Conservation (phyloP, 2,329 filamentous ascomycete species). For the Beauveria sp. region DNA sequence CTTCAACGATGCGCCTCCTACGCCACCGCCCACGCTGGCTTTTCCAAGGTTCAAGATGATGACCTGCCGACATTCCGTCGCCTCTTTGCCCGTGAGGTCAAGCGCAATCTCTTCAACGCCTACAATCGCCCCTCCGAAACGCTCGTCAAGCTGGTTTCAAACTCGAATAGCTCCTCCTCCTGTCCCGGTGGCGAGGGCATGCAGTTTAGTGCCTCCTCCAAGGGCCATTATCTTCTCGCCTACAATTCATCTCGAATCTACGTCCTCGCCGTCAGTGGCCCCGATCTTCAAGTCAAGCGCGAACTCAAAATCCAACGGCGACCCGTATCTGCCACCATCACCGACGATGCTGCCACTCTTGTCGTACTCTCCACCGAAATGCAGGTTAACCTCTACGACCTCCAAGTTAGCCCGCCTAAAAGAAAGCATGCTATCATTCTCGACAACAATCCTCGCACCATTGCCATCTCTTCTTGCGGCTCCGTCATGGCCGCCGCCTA, state of each 20-base stretch:
- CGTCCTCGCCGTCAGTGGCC: constrained; percentile 59
- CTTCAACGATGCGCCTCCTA: constrained; percentile 55
- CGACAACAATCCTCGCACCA: constrained; percentile 69
- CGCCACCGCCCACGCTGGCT: constrained; percentile 39
- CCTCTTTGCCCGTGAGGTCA: constrained; percentile 61
- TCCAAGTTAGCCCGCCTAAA: constrained; percentile 56
- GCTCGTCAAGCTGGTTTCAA: constrained; percentile 72
- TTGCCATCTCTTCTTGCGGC: constrained; percentile 74
- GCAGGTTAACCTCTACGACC: constrained; percentile 78
- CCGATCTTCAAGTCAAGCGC: constrained; percentile 57
- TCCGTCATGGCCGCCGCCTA: constrained; percentile 79
- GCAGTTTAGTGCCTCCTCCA: constrained; percentile 72
- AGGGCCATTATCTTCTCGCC: constrained; percentile 66
- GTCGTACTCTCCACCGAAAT: constrained; percentile 76
- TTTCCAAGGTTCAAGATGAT: constrained; percentile 33
- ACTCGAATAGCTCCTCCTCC: constrained; percentile 75
- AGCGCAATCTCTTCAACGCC: constrained; percentile 69
- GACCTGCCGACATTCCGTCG: constrained; percentile 54
- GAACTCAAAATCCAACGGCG: constrained; percentile 74
- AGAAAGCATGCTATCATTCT: constrained; percentile 68
- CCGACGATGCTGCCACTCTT: constrained; percentile 67
- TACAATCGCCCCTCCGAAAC: constrained; percentile 65
- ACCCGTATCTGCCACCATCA: constrained; percentile 68
- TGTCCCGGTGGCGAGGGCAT: constrained; percentile 79
- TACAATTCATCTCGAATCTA: constrained; percentile 83